phyloP scores from a whole-genome alignment of 2,329 filamentous ascomycete species.

The Spiromastix sp. region DNA sequence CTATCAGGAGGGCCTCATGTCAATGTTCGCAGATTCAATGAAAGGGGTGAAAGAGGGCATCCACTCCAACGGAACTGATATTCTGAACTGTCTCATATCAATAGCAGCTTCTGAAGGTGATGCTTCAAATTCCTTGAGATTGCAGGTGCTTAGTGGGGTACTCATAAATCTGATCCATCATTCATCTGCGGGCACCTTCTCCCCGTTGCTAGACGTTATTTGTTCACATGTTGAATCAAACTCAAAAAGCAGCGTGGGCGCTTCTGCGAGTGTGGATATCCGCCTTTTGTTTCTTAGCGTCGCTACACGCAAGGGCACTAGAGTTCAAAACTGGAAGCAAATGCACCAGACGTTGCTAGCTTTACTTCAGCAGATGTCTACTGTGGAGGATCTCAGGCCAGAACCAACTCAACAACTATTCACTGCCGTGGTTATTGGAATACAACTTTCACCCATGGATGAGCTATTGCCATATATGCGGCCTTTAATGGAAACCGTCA shows the following conservation, averaged over 20 bases:
- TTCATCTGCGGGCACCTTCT: constrained; percentile 62
- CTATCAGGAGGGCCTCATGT: constrained; percentile 84
- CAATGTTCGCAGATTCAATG: constrained; percentile 75
- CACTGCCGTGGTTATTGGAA: constrained; percentile 48
- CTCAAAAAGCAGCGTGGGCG: constrained; percentile 20
- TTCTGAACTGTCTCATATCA: constrained; percentile 42
- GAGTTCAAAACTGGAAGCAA: constrained; percentile 61
- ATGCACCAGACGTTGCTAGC: constrained; percentile 49
- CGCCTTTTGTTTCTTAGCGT: constrained; percentile 51
- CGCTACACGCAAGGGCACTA: constrained; percentile 66
- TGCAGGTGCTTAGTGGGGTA: constrained; percentile 62
- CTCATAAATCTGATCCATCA: constrained; percentile 77
- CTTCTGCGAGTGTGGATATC: constrained; percentile 30
- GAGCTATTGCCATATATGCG: constrained; percentile 61
- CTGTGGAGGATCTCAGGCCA: constrained; percentile 16
- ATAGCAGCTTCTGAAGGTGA: constrained; percentile 18
- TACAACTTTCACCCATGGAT: constrained; percentile 71
- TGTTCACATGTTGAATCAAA: constrained; percentile 36
- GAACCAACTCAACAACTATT: constrained; percentile 28
- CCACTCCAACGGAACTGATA: constrained; percentile 46
- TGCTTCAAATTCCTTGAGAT: constrained; percentile 24
- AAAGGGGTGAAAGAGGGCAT: constrained; percentile 50
- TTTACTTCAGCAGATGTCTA: constrained; percentile 37
- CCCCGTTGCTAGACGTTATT: constrained; percentile 54
- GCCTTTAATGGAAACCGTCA: constrained; percentile 54